Evolutionary conservation across 345 rosid genomes (phyloP).

Genomic region (Moricandia arvensis): DNA sequence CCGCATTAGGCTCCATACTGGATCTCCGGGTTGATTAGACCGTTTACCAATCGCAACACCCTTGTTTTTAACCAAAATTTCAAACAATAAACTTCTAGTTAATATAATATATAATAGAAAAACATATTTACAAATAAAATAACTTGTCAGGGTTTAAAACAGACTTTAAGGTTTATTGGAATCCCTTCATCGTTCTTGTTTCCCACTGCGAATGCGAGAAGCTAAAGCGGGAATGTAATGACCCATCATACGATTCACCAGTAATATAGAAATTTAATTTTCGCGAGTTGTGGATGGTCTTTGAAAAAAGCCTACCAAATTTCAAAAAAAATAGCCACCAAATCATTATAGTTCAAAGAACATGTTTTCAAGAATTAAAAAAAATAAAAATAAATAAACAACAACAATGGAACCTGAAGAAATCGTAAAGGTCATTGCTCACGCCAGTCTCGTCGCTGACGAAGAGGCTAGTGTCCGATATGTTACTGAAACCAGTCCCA

Average conservation of each 20-base stretch:
- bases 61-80: slow-evolving; percentile 39
- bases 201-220: slow-evolving; percentile 60
- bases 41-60: slow-evolving; percentile 95
- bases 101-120: not conserved
- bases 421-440: not conserved
- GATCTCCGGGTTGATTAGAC: slow-evolving; percentile 71
- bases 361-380: not conserved
- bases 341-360: not conserved
- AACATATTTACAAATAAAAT: not conserved
- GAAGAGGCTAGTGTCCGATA: slow-evolving; percentile 33
- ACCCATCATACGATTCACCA: slow-evolving; percentile 97
- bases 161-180: slow-evolving; percentile 69
- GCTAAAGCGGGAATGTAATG: slow-evolving; percentile 83
- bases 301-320: slow-evolving; percentile 61
- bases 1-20: slow-evolving; percentile 79
- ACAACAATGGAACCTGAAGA: not conserved
- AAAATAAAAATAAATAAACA: no score
- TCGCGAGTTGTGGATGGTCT: slow-evolving; percentile 52
- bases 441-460: not conserved
- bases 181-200: slow-evolving; percentile 79
- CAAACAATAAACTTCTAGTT: not conserved
- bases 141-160: not conserved
- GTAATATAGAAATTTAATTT: slow-evolving; percentile 80
- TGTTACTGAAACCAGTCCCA: slow-evolving; percentile 88
- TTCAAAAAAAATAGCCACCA: not conserved